Evolutionary conservation across 116 monocot genomes (phyloP), one percentile per base, ranked within the genome.

Genomic region (Dioscorea cayenensis): DNA sequence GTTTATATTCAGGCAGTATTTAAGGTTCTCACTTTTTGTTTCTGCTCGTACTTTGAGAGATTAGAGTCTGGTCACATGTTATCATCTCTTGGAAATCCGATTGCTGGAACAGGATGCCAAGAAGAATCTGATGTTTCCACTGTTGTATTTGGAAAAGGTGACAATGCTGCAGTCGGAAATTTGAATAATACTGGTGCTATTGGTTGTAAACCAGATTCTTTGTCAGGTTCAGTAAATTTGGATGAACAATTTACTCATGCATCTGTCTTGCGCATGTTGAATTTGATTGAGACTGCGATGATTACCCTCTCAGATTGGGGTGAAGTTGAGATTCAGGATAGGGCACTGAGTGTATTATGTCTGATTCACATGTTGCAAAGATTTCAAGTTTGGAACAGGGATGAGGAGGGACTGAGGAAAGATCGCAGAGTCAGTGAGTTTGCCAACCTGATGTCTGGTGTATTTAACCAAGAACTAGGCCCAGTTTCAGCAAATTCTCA

Each of bases 1-100:
- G 79, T 92, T 48, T 97, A 92, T 79, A 78, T 97, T 23, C 96
- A 97, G 70, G 82, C 96, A 14, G 79, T 92, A 20, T 80, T 97
- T 69, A 92, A 97, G 73, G 73, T 90, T 66, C 36, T 92, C 22
- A 16, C 72, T 19, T 92, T 90, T 60, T 92, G 77, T 73, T 83
- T 81, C 50, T 65, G 50, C 77, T 80, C 68, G 5, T 90, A 77
- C 73, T 5, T 87, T 27, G 78, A 85, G 59, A 73, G 71, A 67
- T 28, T 73, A n/a, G 76, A 71, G 55, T 37, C 71, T 71, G 25
- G 43, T 62, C 60, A 65, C 2, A 28, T 68, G 13, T 52, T 51
- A 9, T 62, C 16, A 55, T 18, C 66, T 63, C 14, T 48, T 36
- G 29, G 50, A 14, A 60, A 69, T 38, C 38, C 29, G 28, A 48